Percentiles rank a stretch among this genome's conserved stretches.
These are phyloP conservation scores for Mycena vulgaris DNA, from an alignment of 768 basidiomycete genomes.

Conservation along the genomic window DNA sequence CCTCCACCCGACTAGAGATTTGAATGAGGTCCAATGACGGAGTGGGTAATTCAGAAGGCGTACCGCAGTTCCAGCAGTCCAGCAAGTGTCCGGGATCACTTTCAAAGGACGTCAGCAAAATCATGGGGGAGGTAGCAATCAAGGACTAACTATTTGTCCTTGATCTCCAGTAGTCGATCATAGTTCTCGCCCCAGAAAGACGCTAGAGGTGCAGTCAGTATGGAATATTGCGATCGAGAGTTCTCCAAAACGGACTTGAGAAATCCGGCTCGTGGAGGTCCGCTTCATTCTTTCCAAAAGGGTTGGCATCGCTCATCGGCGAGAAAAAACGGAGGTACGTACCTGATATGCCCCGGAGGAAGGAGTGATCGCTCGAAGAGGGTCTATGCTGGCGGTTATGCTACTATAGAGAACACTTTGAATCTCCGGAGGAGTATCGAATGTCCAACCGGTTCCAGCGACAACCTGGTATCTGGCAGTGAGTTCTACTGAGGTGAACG, in stretches of 20 bases:
- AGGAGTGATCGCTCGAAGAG: neutral
- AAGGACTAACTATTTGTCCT: neutral
- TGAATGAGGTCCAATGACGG: neutral
- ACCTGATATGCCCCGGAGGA: conserved; percentile 3
- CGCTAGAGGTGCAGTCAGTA: no score
- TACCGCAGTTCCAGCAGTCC: neutral
- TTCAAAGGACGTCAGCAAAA: neutral
- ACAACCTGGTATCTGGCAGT: neutral
- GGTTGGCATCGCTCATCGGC: neutral
- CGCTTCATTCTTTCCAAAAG: neutral
- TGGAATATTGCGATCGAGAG: no score
- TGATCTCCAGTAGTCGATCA: neutral
- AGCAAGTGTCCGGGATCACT: neutral
- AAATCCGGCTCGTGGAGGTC: conserved; percentile 9
- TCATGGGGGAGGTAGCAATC: neutral
- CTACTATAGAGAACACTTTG: neutral
- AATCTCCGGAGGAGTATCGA: neutral
- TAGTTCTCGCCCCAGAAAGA: conserved; percentile 10
- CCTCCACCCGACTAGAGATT: neutral
- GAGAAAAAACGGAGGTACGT: neutral
- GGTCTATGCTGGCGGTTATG: neutral
- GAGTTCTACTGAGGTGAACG: neutral
- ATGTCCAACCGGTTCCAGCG: neutral
- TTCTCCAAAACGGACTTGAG: neutral
- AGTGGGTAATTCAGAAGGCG: neutral